Percentiles rank a stretch among this genome's conserved stretches.
phyloP scores from a whole-genome alignment of 1,284 basidiomycete species.

The Boletus sp. region DNA sequence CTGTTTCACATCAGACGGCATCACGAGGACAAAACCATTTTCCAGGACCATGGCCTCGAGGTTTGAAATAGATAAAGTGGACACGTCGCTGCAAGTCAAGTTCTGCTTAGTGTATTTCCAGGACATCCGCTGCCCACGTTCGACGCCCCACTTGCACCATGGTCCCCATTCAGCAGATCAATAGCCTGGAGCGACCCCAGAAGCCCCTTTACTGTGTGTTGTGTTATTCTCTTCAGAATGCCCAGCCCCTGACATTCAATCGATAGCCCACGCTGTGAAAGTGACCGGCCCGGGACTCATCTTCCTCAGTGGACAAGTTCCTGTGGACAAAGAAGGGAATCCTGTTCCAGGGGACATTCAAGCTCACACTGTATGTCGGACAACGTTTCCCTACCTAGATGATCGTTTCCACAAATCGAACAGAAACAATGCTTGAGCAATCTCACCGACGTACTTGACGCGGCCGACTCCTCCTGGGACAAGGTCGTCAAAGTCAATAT shows the following conservation, averaged over 20 bases:
- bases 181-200: conserved; percentile 41
- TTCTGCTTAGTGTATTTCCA: no score
- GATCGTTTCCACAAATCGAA: background rate
- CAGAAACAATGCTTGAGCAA: conserved; percentile 56
- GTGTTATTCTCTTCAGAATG: background rate
- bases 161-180: conserved; percentile 48
- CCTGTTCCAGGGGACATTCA: conserved; percentile 50
- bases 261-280: conserved; percentile 52
- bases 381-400: background rate
- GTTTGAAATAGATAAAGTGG: conserved; percentile 7
- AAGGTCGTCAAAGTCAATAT: conserved; percentile 53
- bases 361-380: conserved; percentile 50
- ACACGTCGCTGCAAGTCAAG: no score
- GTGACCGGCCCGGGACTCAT: conserved; percentile 45
- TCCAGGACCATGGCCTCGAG: background rate
- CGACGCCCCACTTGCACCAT: conserved; percentile 24
- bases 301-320: conserved; percentile 57
- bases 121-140: background rate
- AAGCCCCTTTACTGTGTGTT: conserved; percentile 46
- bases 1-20: background rate
- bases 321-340: conserved; percentile 44
- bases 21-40: background rate
- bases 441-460: conserved; percentile 47
- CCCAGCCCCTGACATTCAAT: background rate
- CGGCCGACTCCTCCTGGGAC: conserved; percentile 54